These are phyloP conservation scores for Ogataea saltuana DNA, from an alignment of 805 yeast genomes.

Conservation along the genomic window DNA sequence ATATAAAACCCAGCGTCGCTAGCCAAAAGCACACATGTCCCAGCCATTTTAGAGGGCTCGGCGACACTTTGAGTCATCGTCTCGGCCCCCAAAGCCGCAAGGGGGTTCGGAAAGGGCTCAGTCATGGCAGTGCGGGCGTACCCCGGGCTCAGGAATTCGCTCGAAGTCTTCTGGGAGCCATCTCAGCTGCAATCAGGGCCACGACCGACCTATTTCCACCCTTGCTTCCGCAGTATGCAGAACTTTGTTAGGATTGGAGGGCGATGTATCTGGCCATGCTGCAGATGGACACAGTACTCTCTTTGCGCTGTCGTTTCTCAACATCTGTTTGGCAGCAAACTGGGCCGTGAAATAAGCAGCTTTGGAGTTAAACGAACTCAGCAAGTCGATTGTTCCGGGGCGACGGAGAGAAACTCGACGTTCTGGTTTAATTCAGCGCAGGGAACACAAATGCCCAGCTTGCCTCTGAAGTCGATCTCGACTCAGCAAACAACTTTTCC, in stretches of 20 bases:
- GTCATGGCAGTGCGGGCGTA: slow-evolving; percentile 48
- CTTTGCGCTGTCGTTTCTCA: slow-evolving; percentile 15
- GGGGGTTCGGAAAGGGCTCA: slow-evolving; percentile 28
- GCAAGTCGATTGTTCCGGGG: slow-evolving; percentile 16
- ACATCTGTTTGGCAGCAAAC: slow-evolving; percentile 21
- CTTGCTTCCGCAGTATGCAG: slow-evolving; percentile 50
- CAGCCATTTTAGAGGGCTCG: slow-evolving; percentile 48
- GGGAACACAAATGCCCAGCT: slow-evolving; percentile 41
- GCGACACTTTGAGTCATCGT: slow-evolving; percentile 52
- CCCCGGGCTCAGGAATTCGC: slow-evolving; percentile 55
- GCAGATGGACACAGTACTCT: slow-evolving; percentile 33
- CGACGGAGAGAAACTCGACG: slow-evolving; percentile 45
- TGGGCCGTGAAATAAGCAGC: slow-evolving; percentile 43
- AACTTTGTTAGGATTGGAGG: slow-evolving; percentile 47
- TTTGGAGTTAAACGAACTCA: slow-evolving; percentile 41
- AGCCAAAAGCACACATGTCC: slow-evolving; percentile 54
- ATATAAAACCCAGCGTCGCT: slow-evolving; percentile 52
- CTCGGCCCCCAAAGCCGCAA: slow-evolving; percentile 34
- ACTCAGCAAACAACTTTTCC: slow-evolving; percentile 12
- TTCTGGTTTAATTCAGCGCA: slow-evolving; percentile 42
- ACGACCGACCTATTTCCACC: slow-evolving; percentile 50
- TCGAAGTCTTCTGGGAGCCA: slow-evolving; percentile 48
- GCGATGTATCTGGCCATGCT: slow-evolving; percentile 50
- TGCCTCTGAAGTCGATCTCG: slow-evolving; percentile 37
- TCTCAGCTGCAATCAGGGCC: slow-evolving; percentile 47